These are phyloP conservation scores for Leptographium radiaticola DNA, from an alignment of 2,329 filamentous ascomycete genomes.

Conservation along the genomic window DNA sequence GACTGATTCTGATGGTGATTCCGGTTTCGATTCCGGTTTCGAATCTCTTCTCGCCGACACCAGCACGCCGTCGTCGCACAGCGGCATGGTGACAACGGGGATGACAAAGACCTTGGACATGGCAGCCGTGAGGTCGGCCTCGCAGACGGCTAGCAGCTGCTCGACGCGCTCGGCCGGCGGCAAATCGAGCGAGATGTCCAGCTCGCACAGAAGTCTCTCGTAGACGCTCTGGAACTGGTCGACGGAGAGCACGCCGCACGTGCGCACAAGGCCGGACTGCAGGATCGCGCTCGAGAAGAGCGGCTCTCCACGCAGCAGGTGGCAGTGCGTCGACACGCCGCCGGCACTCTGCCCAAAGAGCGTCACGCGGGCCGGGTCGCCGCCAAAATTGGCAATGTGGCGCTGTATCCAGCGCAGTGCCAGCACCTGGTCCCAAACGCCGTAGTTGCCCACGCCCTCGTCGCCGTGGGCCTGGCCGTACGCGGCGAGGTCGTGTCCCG, in stretches of 20 bases:
- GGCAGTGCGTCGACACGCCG: conserved; percentile 4
- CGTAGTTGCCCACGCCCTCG: conserved; percentile 3
- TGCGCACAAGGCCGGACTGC: conserved; percentile 6
- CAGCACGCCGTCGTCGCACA: conserved; percentile 10
- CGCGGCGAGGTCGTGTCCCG: conserved; percentile 9
- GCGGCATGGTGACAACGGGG: conserved; percentile 7
- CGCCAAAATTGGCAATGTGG: conserved; percentile 7
- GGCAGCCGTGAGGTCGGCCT: conserved; percentile 1
- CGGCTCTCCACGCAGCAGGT: conserved; percentile 7
- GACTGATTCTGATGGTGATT: no score
- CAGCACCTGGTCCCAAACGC: conserved; percentile 6
- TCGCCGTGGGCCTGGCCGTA: not conserved
- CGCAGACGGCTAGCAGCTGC: not conserved
- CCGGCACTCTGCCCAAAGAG: conserved; percentile 8
- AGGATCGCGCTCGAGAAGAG: conserved; percentile 9
- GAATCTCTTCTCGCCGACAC: not conserved
- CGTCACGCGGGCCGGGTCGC: conserved; percentile 3
- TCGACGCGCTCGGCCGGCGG: not conserved
- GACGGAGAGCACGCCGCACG: conserved; percentile 6
- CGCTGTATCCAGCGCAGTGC: conserved; percentile 7
- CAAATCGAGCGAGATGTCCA: conserved; percentile 1
- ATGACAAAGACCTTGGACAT: conserved; percentile 4
- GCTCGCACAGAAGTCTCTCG: conserved; percentile 4
- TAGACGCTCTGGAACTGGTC: conserved; percentile 6
- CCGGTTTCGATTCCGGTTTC: no score